Percentiles rank a stretch among this genome's conserved stretches.
These are phyloP conservation scores for Populus tomentosa DNA, from an alignment of 441 rosid species.

Conservation along the genomic window DNA sequence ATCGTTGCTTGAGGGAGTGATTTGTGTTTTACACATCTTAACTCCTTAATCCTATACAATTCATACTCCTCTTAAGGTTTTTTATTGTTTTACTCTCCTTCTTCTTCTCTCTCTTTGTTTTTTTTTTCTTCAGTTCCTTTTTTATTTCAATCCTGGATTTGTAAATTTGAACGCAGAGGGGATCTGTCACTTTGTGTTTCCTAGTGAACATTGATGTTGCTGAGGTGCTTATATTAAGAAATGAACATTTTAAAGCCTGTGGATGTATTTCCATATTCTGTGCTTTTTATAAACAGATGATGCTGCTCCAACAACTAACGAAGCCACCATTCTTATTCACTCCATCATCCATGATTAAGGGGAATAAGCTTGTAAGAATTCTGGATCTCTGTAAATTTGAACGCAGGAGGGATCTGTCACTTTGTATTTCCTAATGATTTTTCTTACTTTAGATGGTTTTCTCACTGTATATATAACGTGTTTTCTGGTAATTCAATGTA, in stretches of 20 bases:
- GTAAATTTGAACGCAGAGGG: too few species aligned
- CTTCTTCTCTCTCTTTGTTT: too few species aligned
- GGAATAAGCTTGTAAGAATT: not conserved
- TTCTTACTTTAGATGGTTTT: not conserved
- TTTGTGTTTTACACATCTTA: too few species aligned
- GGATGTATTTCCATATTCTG: not conserved
- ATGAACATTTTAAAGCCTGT: not conserved
- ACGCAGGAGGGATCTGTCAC: not conserved
- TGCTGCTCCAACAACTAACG: conserved; percentile 63
- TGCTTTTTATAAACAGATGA: conserved; percentile 31
- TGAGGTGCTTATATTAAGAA: too few species aligned
- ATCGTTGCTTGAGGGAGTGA: too few species aligned
- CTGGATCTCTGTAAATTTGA: not conserved
- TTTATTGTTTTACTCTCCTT: too few species aligned
- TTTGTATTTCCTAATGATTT: not conserved
- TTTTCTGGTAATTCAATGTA: not conserved
- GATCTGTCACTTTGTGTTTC: too few species aligned
- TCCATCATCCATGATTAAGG: conserved; percentile 50
- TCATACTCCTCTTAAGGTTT: too few species aligned
- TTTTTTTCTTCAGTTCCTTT: too few species aligned
- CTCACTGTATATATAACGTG: not conserved
- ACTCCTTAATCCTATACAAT: too few species aligned
- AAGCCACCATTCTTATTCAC: conserved; percentile 68
- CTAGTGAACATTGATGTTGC: too few species aligned
- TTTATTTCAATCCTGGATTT: too few species aligned